Percentiles rank a stretch among this genome's conserved stretches.
Conservation (phyloP, 352 stramenopile species). For the Pythium utonaiense region DNA sequence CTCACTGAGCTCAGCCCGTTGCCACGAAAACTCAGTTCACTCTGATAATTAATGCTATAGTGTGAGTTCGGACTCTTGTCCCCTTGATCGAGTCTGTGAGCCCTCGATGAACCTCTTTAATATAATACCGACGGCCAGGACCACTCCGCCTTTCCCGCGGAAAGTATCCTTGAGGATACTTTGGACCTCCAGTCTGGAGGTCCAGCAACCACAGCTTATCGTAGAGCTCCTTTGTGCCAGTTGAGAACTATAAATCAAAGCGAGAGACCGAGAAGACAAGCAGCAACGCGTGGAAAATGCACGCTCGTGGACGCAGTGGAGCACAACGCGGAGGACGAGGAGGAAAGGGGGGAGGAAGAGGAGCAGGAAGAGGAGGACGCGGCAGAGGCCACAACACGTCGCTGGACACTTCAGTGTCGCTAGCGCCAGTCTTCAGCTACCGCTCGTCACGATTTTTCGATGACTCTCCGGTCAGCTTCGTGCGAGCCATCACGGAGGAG, state of each 20-base stretch:
- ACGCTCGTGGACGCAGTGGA: background rate
- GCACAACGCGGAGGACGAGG: background rate
- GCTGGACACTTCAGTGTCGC: background rate
- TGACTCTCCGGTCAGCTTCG: background rate
- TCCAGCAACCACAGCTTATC: too few species aligned
- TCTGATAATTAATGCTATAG: too few species aligned
- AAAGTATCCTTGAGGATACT: too few species aligned
- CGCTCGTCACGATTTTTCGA: background rate
- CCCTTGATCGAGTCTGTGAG: too few species aligned
- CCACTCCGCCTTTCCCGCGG: too few species aligned
- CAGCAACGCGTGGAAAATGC: background rate
- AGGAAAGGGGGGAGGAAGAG: background rate
- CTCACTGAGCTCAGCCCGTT: too few species aligned
- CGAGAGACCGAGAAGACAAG: background rate
- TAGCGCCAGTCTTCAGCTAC: background rate
- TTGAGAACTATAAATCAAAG: background rate
- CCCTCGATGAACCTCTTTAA: too few species aligned
- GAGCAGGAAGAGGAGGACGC: background rate
- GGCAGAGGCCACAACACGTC: background rate
- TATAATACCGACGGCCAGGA: too few species aligned
- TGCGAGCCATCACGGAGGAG: constrained; percentile 1
- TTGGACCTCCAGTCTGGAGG: too few species aligned
- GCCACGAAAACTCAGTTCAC: too few species aligned
- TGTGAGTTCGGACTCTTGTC: too few species aligned
- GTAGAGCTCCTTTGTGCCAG: background rate